These are phyloP conservation scores for Berkeleyomyces basicola DNA, from an alignment of 2,329 filamentous ascomycete species.

Conservation along the genomic window DNA sequence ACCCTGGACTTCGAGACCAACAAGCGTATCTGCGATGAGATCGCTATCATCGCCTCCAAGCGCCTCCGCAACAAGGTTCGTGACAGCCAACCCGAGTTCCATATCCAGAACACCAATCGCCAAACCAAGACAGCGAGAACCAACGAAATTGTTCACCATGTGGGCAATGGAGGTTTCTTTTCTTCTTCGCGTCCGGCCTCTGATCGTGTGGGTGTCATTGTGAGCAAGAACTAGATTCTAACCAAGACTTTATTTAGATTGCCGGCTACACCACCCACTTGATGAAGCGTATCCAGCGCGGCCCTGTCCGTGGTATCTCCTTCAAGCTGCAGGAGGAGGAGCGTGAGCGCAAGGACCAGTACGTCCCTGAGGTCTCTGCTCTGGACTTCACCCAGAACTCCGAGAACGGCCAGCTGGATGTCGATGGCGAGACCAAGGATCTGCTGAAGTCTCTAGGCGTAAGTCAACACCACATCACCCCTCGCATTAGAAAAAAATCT, in stretches of 20 bases:
- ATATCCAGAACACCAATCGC: not conserved
- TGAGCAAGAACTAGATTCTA: slow-evolving; percentile 8
- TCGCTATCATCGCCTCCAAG: slow-evolving; percentile 98
- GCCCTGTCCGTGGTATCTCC: slow-evolving; percentile 97
- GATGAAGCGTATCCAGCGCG: slow-evolving; percentile 99
- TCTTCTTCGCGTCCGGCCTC: not conserved
- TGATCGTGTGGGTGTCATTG: not conserved
- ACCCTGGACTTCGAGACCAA: slow-evolving; percentile 99
- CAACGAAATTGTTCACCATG: not conserved
- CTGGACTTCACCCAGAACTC: slow-evolving; percentile 93
- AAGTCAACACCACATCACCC: slow-evolving; percentile 33
- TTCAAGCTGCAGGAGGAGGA: slow-evolving; percentile 99
- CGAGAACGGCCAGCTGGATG: slow-evolving; percentile 85
- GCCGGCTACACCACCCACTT: slow-evolving; percentile 96
- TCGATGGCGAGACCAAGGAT: slow-evolving; percentile 97
- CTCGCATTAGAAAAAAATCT: not conserved
- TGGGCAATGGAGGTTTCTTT: not conserved
- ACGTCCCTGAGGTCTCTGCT: slow-evolving; percentile 96
- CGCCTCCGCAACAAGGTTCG: slow-evolving; percentile 94
- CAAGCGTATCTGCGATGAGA: slow-evolving; percentile 99
- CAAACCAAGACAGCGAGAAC: not conserved
- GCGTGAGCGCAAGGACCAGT: slow-evolving; percentile 99
- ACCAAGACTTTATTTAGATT: slow-evolving; percentile 39
- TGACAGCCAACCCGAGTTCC: not conserved
- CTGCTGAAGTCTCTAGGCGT: slow-evolving; percentile 96